Percentiles rank a stretch among this genome's conserved stretches.
Evolutionary conservation across 2,329 filamentous ascomycete genomes (phyloP).

Genomic region (Claviceps paspali): DNA sequence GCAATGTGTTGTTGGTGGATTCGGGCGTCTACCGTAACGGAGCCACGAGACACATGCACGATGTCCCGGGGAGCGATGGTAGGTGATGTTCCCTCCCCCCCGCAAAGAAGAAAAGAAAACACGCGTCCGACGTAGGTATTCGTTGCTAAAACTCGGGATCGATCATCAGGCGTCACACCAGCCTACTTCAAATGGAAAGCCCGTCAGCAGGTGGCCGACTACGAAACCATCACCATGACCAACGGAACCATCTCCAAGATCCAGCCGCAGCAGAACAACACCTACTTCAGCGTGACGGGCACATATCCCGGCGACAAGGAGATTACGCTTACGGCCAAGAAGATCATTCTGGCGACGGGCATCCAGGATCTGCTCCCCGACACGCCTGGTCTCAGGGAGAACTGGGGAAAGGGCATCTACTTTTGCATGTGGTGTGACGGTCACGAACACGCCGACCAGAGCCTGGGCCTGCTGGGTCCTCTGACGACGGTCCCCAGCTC

Average conservation of each 20-base stretch:
- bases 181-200: constrained; percentile 38
- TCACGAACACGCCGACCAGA: constrained; percentile 43
- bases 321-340: constrained; percentile 29
- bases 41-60: constrained; percentile 43
- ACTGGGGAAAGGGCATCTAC: constrained; percentile 44
- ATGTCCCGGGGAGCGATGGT: constrained; percentile 46
- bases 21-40: constrained; percentile 42
- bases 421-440: constrained; percentile 55
- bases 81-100: constrained; percentile 4
- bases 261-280: constrained; percentile 21
- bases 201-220: constrained; percentile 34
- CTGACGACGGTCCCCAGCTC: constrained; percentile 27
- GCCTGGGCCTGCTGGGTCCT: constrained; percentile 35
- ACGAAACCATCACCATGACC: constrained; percentile 31
- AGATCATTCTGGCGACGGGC: constrained; percentile 43
- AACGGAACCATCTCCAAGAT: constrained; percentile 38
- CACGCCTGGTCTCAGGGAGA: constrained; percentile 38
- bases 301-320: constrained; percentile 8
- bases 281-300: constrained; percentile 28
- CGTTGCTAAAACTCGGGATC: too few relatives aligned
- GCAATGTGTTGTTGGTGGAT: constrained; percentile 40
- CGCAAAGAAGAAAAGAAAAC: too few relatives aligned
- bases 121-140: too few relatives aligned
- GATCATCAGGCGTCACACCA: constrained; percentile 35
- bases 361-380: constrained; percentile 36